Conservation (phyloP, 345 rosid species). For the Lepidium africanum region DNA sequence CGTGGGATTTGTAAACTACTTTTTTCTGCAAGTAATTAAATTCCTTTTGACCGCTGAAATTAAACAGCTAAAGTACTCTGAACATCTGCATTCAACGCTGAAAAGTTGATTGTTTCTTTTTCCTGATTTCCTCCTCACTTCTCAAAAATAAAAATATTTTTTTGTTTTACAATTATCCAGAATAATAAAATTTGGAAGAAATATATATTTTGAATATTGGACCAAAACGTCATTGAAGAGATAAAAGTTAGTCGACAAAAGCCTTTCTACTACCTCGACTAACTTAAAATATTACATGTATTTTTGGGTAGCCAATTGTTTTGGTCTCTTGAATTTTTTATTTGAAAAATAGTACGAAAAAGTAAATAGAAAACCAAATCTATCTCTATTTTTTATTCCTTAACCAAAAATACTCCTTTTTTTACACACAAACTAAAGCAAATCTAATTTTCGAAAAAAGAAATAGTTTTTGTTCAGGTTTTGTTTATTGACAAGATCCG, state of each 20-base stretch:
- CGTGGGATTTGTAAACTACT: slow-evolving; percentile 31
- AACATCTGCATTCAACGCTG: slow-evolving; percentile 28
- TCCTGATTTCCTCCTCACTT: not conserved
- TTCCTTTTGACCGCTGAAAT: slow-evolving; percentile 26
- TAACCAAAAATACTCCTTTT: not conserved
- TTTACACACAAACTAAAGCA: not conserved
- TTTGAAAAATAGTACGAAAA: not conserved
- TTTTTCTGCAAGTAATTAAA: slow-evolving; percentile 17
- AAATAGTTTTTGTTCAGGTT: not conserved
- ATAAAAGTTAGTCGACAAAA: not conserved
- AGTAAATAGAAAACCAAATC: not conserved
- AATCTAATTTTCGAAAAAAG: not conserved
- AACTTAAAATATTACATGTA: not conserved
- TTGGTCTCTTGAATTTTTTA: not conserved
- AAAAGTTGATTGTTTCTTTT: slow-evolving; percentile 11
- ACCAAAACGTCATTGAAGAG: not conserved
- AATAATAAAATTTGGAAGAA: not conserved
- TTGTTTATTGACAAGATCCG: too few species aligned
- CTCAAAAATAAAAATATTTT: not conserved
- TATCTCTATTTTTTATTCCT: not conserved
- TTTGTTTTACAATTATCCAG: not conserved
- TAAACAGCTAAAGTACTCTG: slow-evolving; percentile 26
- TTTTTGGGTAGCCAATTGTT: not conserved
- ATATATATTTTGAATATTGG: not conserved
- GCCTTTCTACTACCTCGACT: not conserved